Conservation (phyloP, 2,329 filamentous ascomycete species). For the Plenodomus lindquistii region DNA sequence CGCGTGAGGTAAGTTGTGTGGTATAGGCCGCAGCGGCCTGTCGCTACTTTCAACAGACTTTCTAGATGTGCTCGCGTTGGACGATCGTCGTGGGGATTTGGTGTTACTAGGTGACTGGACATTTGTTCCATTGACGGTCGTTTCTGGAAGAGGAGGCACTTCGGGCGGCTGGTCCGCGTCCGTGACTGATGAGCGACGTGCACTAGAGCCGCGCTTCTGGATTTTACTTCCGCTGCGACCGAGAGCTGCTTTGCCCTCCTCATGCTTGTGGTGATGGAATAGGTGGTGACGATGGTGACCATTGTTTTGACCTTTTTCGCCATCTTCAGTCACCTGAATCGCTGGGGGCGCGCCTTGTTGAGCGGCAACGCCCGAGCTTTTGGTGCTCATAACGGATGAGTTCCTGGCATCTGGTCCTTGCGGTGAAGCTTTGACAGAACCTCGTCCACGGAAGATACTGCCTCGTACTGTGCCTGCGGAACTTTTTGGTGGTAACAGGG, state of each 20-base stretch:
- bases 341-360: slow-evolving; percentile 59
- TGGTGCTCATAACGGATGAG: slow-evolving; percentile 30
- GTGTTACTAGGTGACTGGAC: slow-evolving; percentile 13
- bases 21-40: slow-evolving; percentile 43
- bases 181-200: slow-evolving; percentile 28
- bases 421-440: slow-evolving; percentile 32
- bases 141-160: slow-evolving; percentile 29
- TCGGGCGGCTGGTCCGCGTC: slow-evolving; percentile 25
- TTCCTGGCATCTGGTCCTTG: slow-evolving; percentile 24
- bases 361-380: slow-evolving; percentile 29
- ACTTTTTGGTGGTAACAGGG: slow-evolving; percentile 60
- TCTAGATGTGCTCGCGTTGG: slow-evolving; percentile 23
- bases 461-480: slow-evolving; percentile 71
- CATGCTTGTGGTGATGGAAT: slow-evolving; percentile 38
- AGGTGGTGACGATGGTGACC: slow-evolving; percentile 43
- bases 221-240: slow-evolving; percentile 46
- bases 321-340: slow-evolving; percentile 76
- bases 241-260: slow-evolving; percentile 39
- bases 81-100: slow-evolving; percentile 23
- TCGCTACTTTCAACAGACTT: slow-evolving; percentile 39
- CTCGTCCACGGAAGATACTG: slow-evolving; percentile 71
- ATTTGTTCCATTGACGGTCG: slow-evolving; percentile 19
- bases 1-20: slow-evolving; percentile 46
- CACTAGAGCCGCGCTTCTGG: slow-evolving; percentile 47
- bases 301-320: slow-evolving; percentile 43